Percentiles rank a stretch among this genome's conserved stretches.
Conservation (phyloP, 2,329 filamentous ascomycete genomes). For the Apiospora aurea region DNA sequence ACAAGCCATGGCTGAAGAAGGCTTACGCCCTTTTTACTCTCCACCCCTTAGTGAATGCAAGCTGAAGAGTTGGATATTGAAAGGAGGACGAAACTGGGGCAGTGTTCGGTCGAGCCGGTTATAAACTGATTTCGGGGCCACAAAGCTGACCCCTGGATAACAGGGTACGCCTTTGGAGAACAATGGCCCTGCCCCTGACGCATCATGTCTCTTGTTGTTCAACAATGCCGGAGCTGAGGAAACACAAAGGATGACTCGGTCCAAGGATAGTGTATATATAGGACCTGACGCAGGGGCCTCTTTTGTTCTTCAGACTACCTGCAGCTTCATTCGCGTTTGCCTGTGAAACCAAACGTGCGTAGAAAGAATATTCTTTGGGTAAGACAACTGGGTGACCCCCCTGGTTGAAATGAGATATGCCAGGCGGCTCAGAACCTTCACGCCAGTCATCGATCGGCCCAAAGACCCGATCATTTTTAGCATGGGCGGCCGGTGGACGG, state of each 20-base stretch:
- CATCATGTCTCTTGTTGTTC: not conserved
- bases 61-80: not conserved
- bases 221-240: not conserved
- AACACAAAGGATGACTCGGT: not conserved
- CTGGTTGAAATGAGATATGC: conserved; percentile 1
- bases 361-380: not conserved
- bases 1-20: not conserved
- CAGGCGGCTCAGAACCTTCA: not conserved
- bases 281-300: not conserved
- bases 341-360: not conserved
- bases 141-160: not conserved
- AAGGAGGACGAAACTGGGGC: not conserved
- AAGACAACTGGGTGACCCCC: not conserved
- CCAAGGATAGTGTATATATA: not conserved
- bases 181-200: not conserved
- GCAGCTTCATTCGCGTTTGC: not conserved
- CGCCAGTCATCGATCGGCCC: not conserved
- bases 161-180: not conserved
- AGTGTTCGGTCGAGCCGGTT: not conserved
- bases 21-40: not conserved
- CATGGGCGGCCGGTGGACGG: not conserved
- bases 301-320: not conserved
- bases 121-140: not conserved
- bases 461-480: not conserved
- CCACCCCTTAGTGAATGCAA: not conserved